Base-by-base conservation (phyloP, 441 rosid species). In the Euphorbia celastroides region DNA sequence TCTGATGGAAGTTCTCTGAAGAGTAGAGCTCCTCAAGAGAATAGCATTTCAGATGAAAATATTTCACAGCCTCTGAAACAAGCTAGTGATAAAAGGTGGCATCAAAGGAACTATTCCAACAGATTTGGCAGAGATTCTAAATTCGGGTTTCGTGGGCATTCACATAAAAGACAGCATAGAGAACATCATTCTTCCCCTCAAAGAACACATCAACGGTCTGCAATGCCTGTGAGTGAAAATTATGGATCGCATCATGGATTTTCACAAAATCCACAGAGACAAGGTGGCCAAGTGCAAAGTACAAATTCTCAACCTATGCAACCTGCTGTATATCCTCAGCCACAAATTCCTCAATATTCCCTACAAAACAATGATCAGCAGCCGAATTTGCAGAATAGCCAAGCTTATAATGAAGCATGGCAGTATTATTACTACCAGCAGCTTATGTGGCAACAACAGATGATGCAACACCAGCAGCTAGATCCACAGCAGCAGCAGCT, bases 351-450 rank as follows among this genome's bases (percentile, higher is more conserved):
- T 66, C 88, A 77, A 66, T 27, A 79, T 76, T 66, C 84, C 19
- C 55, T 66, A 36, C 91, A 80, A 74, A 77, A 79, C 62, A 76
- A 62, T 57, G 86, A 75, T 71, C 88, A 79, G 68, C 73, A 73
- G 9, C 84, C 72, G 31, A 72, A 73, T 67, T 50, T 72, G 75
- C 87, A 81, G 76, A 79, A 77, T 75, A 79, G 63, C 59, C 79
- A 81, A 75, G 86, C 85, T 20, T 83, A 90, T 75, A 77, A 82
- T 69, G 89, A 88, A 64, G 83, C 81, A 86, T 90, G 89, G 92
- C 98, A 90, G 67, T 81, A 88, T 72, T 82, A 81, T 71, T 84
- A 81, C 70, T 84, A 86, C 72, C 84, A 89, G 79, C 84, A 87
- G 57, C 82, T 83, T 52, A 84, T 72, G 66, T 64, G 74, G 69